Conservation (phyloP, 306 rosid genomes). For the Amphicarpaea edgeworthii region DNA sequence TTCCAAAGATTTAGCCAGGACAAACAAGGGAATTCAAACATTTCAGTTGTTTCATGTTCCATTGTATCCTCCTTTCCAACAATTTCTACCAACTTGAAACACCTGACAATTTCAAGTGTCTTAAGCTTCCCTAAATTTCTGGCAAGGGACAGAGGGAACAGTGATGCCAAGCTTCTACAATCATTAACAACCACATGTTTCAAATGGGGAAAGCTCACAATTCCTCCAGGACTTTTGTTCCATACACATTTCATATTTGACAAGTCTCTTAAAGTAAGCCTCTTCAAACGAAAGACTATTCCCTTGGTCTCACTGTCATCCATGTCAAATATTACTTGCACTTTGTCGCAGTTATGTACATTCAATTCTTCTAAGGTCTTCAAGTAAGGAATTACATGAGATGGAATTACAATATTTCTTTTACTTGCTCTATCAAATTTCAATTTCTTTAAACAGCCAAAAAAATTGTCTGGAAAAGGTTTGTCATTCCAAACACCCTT, state of each 20-base stretch:
- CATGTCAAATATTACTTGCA: background rate
- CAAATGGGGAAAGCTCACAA: slow-evolving; percentile 17
- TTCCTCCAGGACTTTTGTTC: background rate
- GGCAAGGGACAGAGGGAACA: background rate
- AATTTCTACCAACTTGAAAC: slow-evolving; percentile 8
- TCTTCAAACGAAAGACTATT: background rate
- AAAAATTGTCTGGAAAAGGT: background rate
- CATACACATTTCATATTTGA: background rate
- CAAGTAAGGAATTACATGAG: background rate
- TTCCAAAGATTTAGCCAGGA: background rate
- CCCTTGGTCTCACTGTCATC: background rate
- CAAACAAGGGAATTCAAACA: slow-evolving; percentile 18
- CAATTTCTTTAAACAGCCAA: background rate
- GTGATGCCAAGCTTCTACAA: background rate
- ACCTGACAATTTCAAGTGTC: background rate
- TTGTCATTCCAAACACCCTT: background rate
- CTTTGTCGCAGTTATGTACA: accelerated
- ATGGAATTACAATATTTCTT: background rate
- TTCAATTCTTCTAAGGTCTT: background rate
- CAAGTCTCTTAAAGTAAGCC: background rate
- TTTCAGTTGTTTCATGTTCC: background rate
- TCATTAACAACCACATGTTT: background rate
- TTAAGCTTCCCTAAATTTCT: background rate
- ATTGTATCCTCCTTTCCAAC: background rate
- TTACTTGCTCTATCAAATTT: background rate